Evolutionary conservation across 108 stramenopile species (phyloP).

Genomic region (Aurantiochytrium sp.): DNA sequence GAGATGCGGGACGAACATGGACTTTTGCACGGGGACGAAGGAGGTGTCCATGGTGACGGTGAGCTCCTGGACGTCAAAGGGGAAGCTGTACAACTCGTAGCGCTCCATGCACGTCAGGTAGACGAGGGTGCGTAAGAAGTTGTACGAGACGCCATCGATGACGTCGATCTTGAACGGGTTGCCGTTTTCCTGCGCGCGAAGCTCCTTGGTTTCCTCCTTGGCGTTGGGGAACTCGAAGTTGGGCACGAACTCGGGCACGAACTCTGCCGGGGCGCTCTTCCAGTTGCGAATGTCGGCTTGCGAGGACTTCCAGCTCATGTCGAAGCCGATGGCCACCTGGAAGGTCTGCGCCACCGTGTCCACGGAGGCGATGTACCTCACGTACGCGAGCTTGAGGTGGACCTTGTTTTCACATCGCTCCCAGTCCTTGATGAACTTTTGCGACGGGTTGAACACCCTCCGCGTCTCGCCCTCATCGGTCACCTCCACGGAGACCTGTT

Average conservation of each 20-base stretch:
- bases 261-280: background rate
- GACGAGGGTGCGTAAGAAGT: background rate
- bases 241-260: background rate
- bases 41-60: constrained; percentile 17
- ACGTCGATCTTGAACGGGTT: constrained; percentile 28
- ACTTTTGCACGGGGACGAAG: constrained; percentile 1
- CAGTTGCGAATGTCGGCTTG: background rate
- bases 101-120: constrained; percentile 16
- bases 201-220: constrained; percentile 14
- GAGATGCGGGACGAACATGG: background rate
- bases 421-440: constrained; percentile 23
- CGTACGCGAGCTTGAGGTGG: background rate
- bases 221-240: background rate
- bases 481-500: background rate
- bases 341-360: background rate
- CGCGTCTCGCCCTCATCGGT: background rate
- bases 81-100: background rate
- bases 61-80: constrained; percentile 10
- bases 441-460: background rate
- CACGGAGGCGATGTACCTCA: constrained; percentile 1
- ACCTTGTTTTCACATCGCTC: background rate
- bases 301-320: background rate
- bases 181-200: background rate
- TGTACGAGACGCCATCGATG: background rate
- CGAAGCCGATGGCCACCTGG: constrained; percentile 13